Conservation (phyloP, 2,329 filamentous ascomycete genomes). For the Fusarium pininemorale region DNA sequence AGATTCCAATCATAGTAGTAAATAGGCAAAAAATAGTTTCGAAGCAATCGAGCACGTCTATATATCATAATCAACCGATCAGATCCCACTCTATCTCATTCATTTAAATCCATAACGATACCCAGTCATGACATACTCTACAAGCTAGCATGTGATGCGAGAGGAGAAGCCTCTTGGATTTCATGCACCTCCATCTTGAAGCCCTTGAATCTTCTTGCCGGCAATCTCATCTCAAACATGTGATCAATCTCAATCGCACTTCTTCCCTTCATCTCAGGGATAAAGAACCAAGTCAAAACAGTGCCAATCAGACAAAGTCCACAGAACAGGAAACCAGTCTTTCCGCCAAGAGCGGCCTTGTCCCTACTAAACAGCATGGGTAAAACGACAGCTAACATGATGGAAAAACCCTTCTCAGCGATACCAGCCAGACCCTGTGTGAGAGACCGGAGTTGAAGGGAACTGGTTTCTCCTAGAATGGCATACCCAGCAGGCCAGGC, state of each 20-base stretch:
- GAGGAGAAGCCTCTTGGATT: slow-evolving; percentile 12
- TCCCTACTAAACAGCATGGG: slow-evolving; percentile 45
- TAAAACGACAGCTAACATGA: slow-evolving; percentile 38
- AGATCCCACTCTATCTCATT: background rate
- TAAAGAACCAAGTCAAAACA: slow-evolving; percentile 36
- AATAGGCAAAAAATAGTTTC: too few species aligned
- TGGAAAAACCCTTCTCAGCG: slow-evolving; percentile 49
- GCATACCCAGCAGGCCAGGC: slow-evolving; percentile 55
- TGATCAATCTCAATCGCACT: slow-evolving; percentile 36
- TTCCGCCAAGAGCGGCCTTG: slow-evolving; percentile 50
- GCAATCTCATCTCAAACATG: slow-evolving; percentile 30
- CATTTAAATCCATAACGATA: background rate
- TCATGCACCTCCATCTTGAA: slow-evolving; percentile 10
- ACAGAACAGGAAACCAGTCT: slow-evolving; percentile 53
- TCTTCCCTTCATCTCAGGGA: slow-evolving; percentile 39
- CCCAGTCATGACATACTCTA: rapidly evolving
- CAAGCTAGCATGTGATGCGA: background rate
- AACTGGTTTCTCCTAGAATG: slow-evolving; percentile 47
- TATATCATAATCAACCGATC: background rate
- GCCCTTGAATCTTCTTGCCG: slow-evolving; percentile 25
- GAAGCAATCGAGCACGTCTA: rapidly evolving
- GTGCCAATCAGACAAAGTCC: slow-evolving; percentile 38
- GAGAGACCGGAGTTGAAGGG: slow-evolving; percentile 32
- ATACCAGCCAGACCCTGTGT: slow-evolving; percentile 53
- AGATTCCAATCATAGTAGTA: rapidly evolving